Conservation (phyloP, 352 stramenopile genomes). For the Globisporangium iwayamae region DNA sequence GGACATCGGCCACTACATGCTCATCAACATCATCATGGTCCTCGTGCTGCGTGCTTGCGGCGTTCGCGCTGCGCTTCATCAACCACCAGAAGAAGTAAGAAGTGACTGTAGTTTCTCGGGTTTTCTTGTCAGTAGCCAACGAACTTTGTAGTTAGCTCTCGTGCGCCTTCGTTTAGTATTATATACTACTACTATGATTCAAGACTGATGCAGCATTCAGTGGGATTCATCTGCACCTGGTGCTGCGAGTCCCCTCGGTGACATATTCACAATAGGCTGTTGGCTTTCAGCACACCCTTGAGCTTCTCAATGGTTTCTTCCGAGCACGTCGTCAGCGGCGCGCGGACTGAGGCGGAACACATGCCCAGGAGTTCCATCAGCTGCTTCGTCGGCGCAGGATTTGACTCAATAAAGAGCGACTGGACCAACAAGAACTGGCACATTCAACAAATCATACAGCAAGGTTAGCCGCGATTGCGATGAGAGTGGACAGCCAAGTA, state of each 20-base stretch:
- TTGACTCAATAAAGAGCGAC: conserved; percentile 88
- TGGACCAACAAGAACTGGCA: conserved; percentile 78
- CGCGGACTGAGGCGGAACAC: conserved; percentile 64
- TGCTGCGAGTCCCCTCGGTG: too few species aligned
- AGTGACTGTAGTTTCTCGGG: too few species aligned
- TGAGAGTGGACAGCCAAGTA: background rate
- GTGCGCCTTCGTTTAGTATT: too few species aligned
- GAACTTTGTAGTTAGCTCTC: too few species aligned
- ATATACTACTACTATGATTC: too few species aligned
- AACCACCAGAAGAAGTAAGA: conserved; percentile 27
- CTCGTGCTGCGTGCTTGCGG: conserved; percentile 20
- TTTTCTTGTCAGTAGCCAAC: background rate
- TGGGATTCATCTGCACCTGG: too few species aligned
- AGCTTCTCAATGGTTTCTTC: conserved; percentile 59
- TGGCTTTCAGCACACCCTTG: conserved; percentile 52
- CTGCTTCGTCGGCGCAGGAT: conserved; percentile 90
- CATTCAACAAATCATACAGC: background rate
- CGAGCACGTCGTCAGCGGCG: conserved; percentile 69
- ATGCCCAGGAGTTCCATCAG: conserved; percentile 85
- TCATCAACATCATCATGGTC: conserved; percentile 13
- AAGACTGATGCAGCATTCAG: too few species aligned
- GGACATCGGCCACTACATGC: conserved; percentile 11
- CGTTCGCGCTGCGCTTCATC: conserved; percentile 20
- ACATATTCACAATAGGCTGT: conserved; percentile 59
- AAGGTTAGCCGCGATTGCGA: too few species aligned